Base-by-base conservation (phyloP, 1,284 basidiomycete genomes). In the Pyrrhoderma lamaoense region DNA sequence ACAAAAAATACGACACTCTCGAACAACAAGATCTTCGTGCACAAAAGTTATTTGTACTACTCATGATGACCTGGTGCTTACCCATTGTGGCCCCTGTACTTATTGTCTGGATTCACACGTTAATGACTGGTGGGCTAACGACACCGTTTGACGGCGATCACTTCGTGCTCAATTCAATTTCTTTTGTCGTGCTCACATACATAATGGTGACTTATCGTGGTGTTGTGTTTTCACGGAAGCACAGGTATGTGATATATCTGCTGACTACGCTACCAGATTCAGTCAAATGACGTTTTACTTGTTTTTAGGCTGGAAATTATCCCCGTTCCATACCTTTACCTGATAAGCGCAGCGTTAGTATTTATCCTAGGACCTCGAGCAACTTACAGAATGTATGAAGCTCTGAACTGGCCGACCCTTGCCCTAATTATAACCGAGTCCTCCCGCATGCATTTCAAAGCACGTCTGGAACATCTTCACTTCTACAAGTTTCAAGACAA, bases 71-170 rank as follows among this genome's bases (percentile, higher is more conserved):
- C 8, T 85, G 83, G 75, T 72, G 96, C 1, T 68, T 95, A 0
- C 94, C 94, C 0, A 72, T 93, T 46, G 78, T 79, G 5, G 85
- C 82, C 0, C 85, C 92, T 0, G 83, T 88, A 4, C 71, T 98
- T 16, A 81, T 82, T 0, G 92, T 96, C 0, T 99, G 94, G 94
- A 84, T 85, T 1, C 80, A 93, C 49, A 95, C 93, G 47, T 65
- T 90, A 8, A 69, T 75, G 16, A 85, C 82, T 1, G 83, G 85
- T n/a, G 86, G 86, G 1, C 70, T 78, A 38, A 83, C 77, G 8
- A 79, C 81, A 3, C 85, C 84, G 2, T 89, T 89, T 59, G 76
- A 82, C 49, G 83, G 85, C 0, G 89, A 93, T 61, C 87, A 91
- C 61, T 80, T 82, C 61, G 75, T 87, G 52, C 57, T 85, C 27